phyloP scores from a whole-genome alignment of 345 rosid species.

The Theobroma cacao region DNA sequence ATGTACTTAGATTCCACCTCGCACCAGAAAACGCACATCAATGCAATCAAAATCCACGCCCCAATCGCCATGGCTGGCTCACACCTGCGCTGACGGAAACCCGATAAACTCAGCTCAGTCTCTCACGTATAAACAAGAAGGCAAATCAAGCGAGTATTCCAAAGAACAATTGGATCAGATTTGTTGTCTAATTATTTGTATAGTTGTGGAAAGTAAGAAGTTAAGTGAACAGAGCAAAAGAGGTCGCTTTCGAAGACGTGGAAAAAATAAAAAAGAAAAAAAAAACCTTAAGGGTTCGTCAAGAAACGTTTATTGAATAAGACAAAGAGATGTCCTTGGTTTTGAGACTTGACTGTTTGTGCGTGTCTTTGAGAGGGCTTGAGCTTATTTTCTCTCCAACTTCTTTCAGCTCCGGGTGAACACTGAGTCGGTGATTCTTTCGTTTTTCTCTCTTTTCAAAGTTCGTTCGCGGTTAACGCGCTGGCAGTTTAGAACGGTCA shows the following conservation, averaged over 20 bases:
- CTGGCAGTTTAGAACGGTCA: neutral
- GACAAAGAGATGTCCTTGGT: neutral
- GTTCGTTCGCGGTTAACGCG: neutral
- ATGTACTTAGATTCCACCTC: constrained; percentile 45
- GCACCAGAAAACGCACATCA: constrained; percentile 10
- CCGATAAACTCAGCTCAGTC: neutral
- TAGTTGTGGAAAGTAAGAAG: neutral
- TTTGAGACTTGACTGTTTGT: neutral
- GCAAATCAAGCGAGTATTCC: neutral
- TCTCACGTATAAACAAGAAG: too few species aligned
- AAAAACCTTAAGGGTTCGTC: too few species aligned
- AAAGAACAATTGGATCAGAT: neutral
- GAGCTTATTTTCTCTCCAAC: neutral
- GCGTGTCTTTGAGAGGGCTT: neutral
- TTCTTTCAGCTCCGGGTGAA: neutral
- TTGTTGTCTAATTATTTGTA: constrained; percentile 8
- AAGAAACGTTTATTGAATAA: neutral
- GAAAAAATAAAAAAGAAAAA: too few species aligned
- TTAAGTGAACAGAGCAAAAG: too few species aligned
- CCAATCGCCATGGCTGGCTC: constrained; percentile 25
- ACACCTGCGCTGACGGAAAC: neutral
- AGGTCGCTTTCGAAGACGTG: neutral
- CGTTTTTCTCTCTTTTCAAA: too few species aligned
- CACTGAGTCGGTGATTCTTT: neutral
- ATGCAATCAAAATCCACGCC: constrained; percentile 18